Evolutionary conservation across 208 protist species (phyloP), one percentile per base, ranked within the genome.

Genomic region (Leishmania braziliensis): DNA sequence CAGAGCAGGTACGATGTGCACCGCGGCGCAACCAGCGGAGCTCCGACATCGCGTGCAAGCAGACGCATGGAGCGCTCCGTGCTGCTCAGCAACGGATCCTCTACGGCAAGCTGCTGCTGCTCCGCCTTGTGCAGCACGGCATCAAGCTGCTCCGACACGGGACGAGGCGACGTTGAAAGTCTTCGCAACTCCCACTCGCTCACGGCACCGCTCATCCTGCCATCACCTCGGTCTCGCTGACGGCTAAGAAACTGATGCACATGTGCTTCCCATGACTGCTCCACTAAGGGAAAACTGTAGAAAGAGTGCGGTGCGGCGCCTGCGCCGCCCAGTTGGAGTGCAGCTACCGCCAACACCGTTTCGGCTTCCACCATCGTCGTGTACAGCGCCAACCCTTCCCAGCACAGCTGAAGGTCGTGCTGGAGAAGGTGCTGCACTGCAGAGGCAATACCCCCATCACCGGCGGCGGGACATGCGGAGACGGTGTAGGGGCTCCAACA

Each of bases 241-340:
- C 48, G 71, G n/a, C 12, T 18, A 23, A 77, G n/a, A 56, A 46
- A 14, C 36, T 18, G 39, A 12, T 26, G 36, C 48, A 90, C 62
- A 68, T 91, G 90, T 16, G 50, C 62, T 78, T 90, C 88, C 75
- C 89, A 87, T 29, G 86, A 83, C 9, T 50, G 56, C 68, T 93
- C 90, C 0, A 91, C 73, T 2, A 86, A 90, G 29, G 53, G 78
- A 63, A 88, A 93, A 69, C 90, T 91, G 78, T 89, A 84, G 9
- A 89, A 60, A 12, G 85, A 89, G 20, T 70, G 79, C 16, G 33
- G 72, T 0, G 26, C 48, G 43, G 65, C 12, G 48, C 26, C 3
- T 12, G 78, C 62, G 53, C 56, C 16, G 70, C 71, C 70, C 29
- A 91, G 79, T n/a, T 79, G 80, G 23, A 93, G 29, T 1, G 84